A percentile compares a stretch with the other conserved stretches of the same genome.
phyloP scores from a whole-genome alignment of 208 protist species.

The Herpetomonas tarakana region DNA sequence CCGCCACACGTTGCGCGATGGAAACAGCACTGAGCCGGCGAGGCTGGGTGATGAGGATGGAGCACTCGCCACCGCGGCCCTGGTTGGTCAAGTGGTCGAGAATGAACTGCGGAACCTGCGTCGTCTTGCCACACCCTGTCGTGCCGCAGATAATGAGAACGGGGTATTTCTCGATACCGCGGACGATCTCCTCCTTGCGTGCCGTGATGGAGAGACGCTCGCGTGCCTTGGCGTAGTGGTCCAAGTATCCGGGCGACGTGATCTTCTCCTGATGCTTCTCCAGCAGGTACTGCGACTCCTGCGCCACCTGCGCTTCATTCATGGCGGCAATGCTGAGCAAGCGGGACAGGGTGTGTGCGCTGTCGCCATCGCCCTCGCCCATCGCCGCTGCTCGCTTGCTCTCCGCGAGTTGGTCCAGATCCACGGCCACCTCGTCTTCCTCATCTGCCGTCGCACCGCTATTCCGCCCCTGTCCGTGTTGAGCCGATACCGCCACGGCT shows the following conservation, averaged over 20 bases:
- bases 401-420: background rate
- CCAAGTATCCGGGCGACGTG: slow-evolving; percentile 51
- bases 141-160: slow-evolving; percentile 94
- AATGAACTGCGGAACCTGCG: slow-evolving; percentile 96
- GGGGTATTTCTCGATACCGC: slow-evolving; percentile 55
- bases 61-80: slow-evolving; percentile 55
- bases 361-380: background rate
- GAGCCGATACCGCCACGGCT: too few species aligned
- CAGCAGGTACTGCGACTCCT: slow-evolving; percentile 47
- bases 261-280: slow-evolving; percentile 45
- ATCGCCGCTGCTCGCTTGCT: background rate
- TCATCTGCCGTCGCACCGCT: background rate
- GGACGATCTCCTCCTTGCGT: slow-evolving; percentile 70
- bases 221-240: slow-evolving; percentile 61
- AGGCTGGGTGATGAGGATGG: slow-evolving; percentile 96
- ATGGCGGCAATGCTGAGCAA: slow-evolving; percentile 7
- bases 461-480: too few species aligned
- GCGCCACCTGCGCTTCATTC: slow-evolving; percentile 23
- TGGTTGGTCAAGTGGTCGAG: slow-evolving; percentile 75
- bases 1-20: slow-evolving; percentile 97
- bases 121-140: slow-evolving; percentile 97
- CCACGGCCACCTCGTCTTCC: background rate
- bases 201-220: slow-evolving; percentile 63
- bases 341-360: slow-evolving; percentile 6
- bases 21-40: slow-evolving; percentile 97